Percentiles rank a stretch among this genome's conserved stretches.
Evolutionary conservation across 495 filamentous ascomycete genomes (phyloP).

Genomic region (Talaromyces ruber): DNA sequence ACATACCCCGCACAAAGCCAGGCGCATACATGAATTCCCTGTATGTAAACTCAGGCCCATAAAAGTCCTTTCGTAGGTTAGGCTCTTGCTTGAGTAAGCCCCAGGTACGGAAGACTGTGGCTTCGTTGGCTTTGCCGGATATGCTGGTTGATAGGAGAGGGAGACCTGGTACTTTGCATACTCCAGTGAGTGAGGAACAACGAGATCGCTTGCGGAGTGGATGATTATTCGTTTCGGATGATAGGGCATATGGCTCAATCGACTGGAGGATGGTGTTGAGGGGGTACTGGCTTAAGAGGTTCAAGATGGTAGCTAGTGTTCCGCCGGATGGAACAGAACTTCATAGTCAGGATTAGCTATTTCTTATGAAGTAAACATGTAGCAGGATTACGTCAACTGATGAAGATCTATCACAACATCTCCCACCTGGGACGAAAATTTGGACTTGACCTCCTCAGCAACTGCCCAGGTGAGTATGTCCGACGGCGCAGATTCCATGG

Average conservation of each 20-base stretch:
- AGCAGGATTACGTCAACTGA: conserved; percentile 29
- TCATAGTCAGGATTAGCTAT: neutral
- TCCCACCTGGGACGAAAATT: conserved; percentile 31
- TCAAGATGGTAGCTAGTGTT: conserved; percentile 46
- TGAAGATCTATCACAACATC: conserved; percentile 47
- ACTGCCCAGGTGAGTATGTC: conserved; percentile 60
- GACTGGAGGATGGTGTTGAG: conserved; percentile 39
- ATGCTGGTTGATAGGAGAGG: conserved; percentile 46
- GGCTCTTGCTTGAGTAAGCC: conserved; percentile 44
- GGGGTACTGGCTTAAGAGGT: conserved; percentile 47
- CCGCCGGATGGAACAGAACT: conserved; percentile 53
- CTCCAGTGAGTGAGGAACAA: conserved; percentile 38
- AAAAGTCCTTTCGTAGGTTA: conserved; percentile 19
- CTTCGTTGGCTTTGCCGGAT: conserved; percentile 39
- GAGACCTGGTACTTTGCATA: conserved; percentile 44
- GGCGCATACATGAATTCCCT: conserved; percentile 39
- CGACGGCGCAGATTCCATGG: conserved; percentile 63
- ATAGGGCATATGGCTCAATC: conserved; percentile 47
- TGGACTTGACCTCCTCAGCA: conserved; percentile 41
- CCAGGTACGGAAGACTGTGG: conserved; percentile 57
- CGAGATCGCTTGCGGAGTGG: conserved; percentile 17
- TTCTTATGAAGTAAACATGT: too few species aligned
- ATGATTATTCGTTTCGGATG: conserved; percentile 34
- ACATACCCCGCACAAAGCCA: neutral
- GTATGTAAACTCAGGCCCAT: conserved; percentile 57